These are phyloP conservation scores for Scheffersomyces lignicola DNA, from an alignment of 1,139 yeast species.

Conservation along the genomic window DNA sequence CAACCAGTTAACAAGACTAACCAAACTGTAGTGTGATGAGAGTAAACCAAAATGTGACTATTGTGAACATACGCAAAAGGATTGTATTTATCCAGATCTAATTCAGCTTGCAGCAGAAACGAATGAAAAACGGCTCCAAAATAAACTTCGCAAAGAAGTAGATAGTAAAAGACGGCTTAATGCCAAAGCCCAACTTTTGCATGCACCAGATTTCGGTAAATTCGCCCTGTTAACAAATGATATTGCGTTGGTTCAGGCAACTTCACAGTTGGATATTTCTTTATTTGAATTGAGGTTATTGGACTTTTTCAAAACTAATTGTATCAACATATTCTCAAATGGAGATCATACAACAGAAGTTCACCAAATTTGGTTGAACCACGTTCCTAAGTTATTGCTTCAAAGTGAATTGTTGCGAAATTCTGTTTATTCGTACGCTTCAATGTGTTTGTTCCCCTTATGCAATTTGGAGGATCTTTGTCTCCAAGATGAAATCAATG, in stretches of 20 bases:
- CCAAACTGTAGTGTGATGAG: slow-evolving; percentile 22
- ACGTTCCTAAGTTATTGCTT: slow-evolving; percentile 26
- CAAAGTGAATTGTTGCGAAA: slow-evolving; percentile 22
- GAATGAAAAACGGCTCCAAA: slow-evolving; percentile 1
- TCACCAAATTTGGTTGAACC: slow-evolving; percentile 26
- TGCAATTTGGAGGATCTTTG: not conserved
- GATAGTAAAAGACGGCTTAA: too few relatives aligned
- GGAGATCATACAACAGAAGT: slow-evolving; percentile 17
- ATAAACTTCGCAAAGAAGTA: slow-evolving; percentile 1
- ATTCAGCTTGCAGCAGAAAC: not conserved
- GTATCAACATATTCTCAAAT: slow-evolving; percentile 22
- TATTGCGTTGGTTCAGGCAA: slow-evolving; percentile 11
- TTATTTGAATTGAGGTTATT: slow-evolving; percentile 32
- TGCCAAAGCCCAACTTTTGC: too few relatives aligned
- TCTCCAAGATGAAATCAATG: not conserved
- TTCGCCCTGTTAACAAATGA: not conserved
- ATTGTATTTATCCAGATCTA: slow-evolving; percentile 19
- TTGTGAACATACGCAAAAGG: slow-evolving; percentile 24
- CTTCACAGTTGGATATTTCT: slow-evolving; percentile 23
- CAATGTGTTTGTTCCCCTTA: slow-evolving; percentile 10
- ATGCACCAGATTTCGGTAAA: not conserved
- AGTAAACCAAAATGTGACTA: slow-evolving; percentile 30
- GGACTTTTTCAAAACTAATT: slow-evolving; percentile 27
- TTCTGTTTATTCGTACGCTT: slow-evolving; percentile 24
- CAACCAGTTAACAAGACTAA: not conserved